phyloP scores from a whole-genome alignment of 2,329 filamentous ascomycete genomes.

The Ceratocystis diversiconidia region DNA sequence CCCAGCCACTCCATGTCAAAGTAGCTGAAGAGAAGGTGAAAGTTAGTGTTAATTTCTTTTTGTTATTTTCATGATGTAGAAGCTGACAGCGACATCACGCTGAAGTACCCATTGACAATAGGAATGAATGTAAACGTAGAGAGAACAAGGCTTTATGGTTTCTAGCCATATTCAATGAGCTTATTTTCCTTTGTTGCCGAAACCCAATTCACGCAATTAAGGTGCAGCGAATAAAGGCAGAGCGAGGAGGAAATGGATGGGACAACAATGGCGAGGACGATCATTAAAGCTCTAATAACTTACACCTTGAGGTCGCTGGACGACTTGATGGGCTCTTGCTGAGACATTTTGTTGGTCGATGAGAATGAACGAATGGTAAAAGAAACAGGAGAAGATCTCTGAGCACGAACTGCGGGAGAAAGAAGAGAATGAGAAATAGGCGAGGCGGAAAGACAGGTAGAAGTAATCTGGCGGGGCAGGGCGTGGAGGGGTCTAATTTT shows the following conservation, averaged over 20 bases:
- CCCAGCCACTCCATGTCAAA: slow-evolving; percentile 65
- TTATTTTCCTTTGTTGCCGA: too few relatives aligned
- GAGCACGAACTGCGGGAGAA: slow-evolving; percentile 23
- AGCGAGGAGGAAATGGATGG: too few relatives aligned
- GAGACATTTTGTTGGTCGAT: slow-evolving; percentile 31
- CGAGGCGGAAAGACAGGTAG: slow-evolving; percentile 25
- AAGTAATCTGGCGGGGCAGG: slow-evolving; percentile 31
- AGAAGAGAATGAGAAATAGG: slow-evolving; percentile 29
- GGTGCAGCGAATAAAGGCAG: too few relatives aligned
- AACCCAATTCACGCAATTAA: too few relatives aligned
- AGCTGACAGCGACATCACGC: neutral
- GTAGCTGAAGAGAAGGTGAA: slow-evolving; percentile 32
- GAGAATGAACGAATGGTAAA: slow-evolving; percentile 34
- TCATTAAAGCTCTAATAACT: slow-evolving; percentile 26
- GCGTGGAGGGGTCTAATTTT: slow-evolving; percentile 29
- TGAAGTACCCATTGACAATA: too few relatives aligned
- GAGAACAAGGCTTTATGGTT: too few relatives aligned
- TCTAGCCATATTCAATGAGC: too few relatives aligned
- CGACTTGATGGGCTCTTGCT: slow-evolving; percentile 45
- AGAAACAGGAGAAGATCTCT: slow-evolving; percentile 28
- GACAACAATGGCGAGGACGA: too few relatives aligned
- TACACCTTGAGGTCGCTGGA: slow-evolving; percentile 43
- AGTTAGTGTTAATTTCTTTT: neutral
- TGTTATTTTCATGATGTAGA: neutral
- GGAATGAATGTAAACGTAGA: too few relatives aligned